Percentiles rank a stretch among this genome's conserved stretches.
Evolutionary conservation across 2,329 filamentous ascomycete species (phyloP).

Genomic region (Fusarium sp.): DNA sequence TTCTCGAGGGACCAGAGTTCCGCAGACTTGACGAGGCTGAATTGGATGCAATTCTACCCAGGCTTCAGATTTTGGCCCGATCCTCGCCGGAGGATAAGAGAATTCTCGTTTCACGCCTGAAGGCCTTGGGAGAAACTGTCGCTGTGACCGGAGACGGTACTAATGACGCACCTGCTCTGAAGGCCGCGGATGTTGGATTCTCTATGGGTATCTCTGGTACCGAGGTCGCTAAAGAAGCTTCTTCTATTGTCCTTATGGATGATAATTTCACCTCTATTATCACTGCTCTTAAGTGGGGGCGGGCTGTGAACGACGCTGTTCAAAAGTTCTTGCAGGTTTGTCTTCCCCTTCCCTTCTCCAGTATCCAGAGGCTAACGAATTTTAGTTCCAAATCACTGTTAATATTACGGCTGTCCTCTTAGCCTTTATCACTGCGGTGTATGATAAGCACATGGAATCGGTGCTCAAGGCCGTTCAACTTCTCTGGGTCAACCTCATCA

Average conservation of each 20-base stretch:
- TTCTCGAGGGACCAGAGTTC: not conserved
- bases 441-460: conserved; percentile 62
- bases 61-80: not conserved
- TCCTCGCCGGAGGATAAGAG: not conserved
- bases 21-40: not conserved
- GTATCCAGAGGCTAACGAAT: too few species aligned
- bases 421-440: not conserved
- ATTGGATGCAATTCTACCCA: not conserved
- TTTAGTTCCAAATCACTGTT: not conserved
- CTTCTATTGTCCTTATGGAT: not conserved
- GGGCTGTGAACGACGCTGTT: not conserved
- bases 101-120: not conserved
- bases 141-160: not conserved
- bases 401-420: not conserved
- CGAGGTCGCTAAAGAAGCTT: conserved; percentile 63
- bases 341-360: not conserved
- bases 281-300: not conserved
- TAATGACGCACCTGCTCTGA: not conserved
- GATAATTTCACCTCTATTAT: not conserved
- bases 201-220: conserved; percentile 64
- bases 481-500: conserved; percentile 76
- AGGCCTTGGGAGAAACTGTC: not conserved
- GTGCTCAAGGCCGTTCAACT: conserved; percentile 74
- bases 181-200: conserved; percentile 34
- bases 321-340: not conserved